Base-by-base conservation (phyloP, 106 monocot species). In the Ottelia alismoides region DNA sequence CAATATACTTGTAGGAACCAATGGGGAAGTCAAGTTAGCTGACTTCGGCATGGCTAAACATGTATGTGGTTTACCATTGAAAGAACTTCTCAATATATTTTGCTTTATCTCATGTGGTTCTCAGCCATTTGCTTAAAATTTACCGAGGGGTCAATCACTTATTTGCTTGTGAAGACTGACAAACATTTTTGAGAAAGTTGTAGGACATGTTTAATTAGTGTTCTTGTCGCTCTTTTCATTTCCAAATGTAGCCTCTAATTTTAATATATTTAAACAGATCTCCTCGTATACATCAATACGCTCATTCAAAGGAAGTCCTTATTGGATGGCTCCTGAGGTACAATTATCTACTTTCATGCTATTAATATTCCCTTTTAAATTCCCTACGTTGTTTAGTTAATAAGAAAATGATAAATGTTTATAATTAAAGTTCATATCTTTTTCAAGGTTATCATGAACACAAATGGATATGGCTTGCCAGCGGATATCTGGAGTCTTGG, bases 11-110 rank as follows among this genome's bases (percentile, higher is more conserved):
- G 98, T 99, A 18, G 98, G 73, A 58, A 72, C 98, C 43, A 83
- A 79, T 49, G 98, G 98, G 9, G 77, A 83, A 61, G 62, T 99
- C 58, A 99, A 99, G 54, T 78, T 99, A 66, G 98, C 98, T 56
- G 98, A 99, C 65, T 99, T 99, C 71, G 98, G 98, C 70, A 90
- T 99, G 98, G 90, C 98, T 54, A 99, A 90, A 76, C 90, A 90
- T 86, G 98, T 99, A 90, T 14, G 47, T 12, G 10, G 6, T 43
- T 43, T 43, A 43, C 10, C 40, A 43, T 7, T 16, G 16, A 43
- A 43, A 16, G 6, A 7, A 16, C 40, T 43, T 43, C 16, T 6
- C 40, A 43, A 43, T 7, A n/a, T n/a, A n/a, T n/a, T n/a, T n/a
- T n/a, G n/a, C n/a, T n/a, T n/a, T n/a, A n/a, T n/a, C n/a, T n/a